Evolutionary conservation across 371 early-diverging fungal species (phyloP), one percentile per base, ranked within the genome.

Genomic region (Entomophthora muscae): DNA sequence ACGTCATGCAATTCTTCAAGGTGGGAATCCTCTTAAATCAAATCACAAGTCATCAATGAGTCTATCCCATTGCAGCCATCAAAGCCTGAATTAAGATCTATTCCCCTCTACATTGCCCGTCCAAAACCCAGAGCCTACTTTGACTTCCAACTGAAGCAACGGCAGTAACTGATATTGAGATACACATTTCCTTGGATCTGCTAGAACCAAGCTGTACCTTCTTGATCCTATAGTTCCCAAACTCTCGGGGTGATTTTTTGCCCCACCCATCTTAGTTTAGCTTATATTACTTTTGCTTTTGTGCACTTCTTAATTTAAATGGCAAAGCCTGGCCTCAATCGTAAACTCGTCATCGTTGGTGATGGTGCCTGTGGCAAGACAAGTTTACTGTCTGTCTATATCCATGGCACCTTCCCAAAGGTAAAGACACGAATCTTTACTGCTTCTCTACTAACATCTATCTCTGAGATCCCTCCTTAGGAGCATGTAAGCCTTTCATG

Each of bases 351-450:
- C 64, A 76, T 82, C 65, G 78, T 83, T 27, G 84, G 84, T 3
- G 83, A 83, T 63, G 84, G 83, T 66, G 81, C 82, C 17, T 82
- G 82, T 68, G 83, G 84, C 24, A 83, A 79, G 68, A 83, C 84
- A 21, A 80, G 76, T 17, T 61, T 83, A 54, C 67, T 83, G 27
- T 78, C 75, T 26, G 80, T 78, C 0, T 83, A 80, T 64, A 73
- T 75, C 1, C 67, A 73, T 60, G 81, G 80, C 31, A 71, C 74
- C 27, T 83, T 83, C 56, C 83, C 83, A 65, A 72, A 79, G 72
- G 83, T 75, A 67, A 64, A 5, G n/a, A 1, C 21, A n/a, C 42
- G 22, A n/a, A 23, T 24, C 28, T 52, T 1, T 3, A 28, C 32
- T 29, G 1, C 32, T 27, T 29, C 31, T 2, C 27, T 60, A 22